Base-by-base conservation (phyloP, 345 rosid species). In the Eucalyptus tenuipes region DNA sequence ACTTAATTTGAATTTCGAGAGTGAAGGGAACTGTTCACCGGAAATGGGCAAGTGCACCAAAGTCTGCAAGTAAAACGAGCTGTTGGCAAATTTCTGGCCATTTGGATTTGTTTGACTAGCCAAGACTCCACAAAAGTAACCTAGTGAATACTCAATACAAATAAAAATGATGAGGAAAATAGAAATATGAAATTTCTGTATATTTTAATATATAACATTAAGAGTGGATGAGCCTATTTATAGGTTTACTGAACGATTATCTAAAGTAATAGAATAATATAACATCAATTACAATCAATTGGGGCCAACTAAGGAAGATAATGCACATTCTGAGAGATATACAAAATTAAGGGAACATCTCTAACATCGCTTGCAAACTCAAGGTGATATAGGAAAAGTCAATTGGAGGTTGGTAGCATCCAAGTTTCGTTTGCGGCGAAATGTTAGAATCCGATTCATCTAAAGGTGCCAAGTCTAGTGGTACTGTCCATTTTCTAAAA, bases 291-390 rank as follows among this genome's bases (percentile, higher is more conserved):
- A 64, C 37, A 64, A n/a, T n/a, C 5, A n/a, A 7, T 64, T 17
- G 6, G 18, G 75, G 10, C 31, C 37, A n/a, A 14, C 8, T 14
- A 64, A 64, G 20, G 75, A 64, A 64, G 40, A 64, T n/a, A n/a
- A 64, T n/a, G 37, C 75, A 4, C 75, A 3, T 64, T n/a, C 0
- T 4, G 2, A 15, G 20, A 64, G 75, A 64, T n/a, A n/a, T 14
- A n/a, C 10, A 2, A 64, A 64, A 64, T 64, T n/a, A 64, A 64
- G 75, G 10, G 20, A 64, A 14, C 33, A 64, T 15, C 75, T 64
- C 20, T 64, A 14, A 64, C 3, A 7, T 64, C 2, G 5, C 75
- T 15, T 33, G 17, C 37, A 64, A 64, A 64, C 37, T 64, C 75
- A 64, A n/a, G 18, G 40, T n/a, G 37, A n/a, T 15, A 64, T n/a